phyloP scores from a whole-genome alignment of 2,329 filamentous ascomycete species.

The Diaporthe citrichinensis region DNA sequence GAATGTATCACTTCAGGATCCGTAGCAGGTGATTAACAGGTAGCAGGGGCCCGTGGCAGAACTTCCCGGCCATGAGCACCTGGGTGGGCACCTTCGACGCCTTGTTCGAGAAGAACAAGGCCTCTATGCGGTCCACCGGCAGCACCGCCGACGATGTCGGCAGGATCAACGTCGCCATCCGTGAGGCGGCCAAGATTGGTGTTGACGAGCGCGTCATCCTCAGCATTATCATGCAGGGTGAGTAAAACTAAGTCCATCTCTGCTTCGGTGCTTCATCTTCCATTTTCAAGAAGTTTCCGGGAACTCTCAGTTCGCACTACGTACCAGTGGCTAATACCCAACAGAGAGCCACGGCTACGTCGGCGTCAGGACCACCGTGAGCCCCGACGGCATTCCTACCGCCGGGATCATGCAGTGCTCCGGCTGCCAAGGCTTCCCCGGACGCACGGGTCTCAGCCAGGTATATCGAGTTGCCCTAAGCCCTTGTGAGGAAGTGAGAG shows the following conservation, averaged over 20 bases:
- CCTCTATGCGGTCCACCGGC: constrained; percentile 51
- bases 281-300: too few species aligned
- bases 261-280: not conserved
- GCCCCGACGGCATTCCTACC: constrained; percentile 51
- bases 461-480: too few species aligned
- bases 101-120: constrained; percentile 52
- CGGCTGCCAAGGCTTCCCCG: constrained; percentile 53
- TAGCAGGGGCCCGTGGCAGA: constrained; percentile 38
- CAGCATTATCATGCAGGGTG: constrained; percentile 57
- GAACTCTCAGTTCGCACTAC: not conserved
- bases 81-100: constrained; percentile 49
- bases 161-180: constrained; percentile 52
- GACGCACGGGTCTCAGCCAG: constrained; percentile 49
- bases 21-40: too few species aligned
- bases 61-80: constrained; percentile 50
- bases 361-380: constrained; percentile 52
- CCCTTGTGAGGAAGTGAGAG: too few species aligned
- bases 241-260: not conserved
- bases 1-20: too few species aligned
- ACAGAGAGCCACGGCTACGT: constrained; percentile 55
- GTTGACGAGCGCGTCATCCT: constrained; percentile 56
- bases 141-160: constrained; percentile 51
- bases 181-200: constrained; percentile 49
- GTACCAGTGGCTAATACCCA: not conserved
- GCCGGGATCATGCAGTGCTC: constrained; percentile 57